Base-by-base conservation (phyloP, 768 basidiomycete genomes). In the Mycena amicta region DNA sequence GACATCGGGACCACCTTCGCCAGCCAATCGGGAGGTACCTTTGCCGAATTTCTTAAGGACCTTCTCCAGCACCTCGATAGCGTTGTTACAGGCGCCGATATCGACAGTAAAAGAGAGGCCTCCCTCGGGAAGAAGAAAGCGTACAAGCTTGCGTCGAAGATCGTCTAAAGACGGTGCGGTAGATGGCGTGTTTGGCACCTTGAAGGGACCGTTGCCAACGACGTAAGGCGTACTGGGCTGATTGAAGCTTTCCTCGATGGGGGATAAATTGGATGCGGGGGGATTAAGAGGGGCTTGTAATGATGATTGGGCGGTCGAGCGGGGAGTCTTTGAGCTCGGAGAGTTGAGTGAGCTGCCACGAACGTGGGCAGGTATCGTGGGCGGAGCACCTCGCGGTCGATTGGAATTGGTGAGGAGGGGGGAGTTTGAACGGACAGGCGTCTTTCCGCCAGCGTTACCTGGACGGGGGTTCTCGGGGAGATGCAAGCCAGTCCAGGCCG, bases 11-110 rank as follows among this genome's bases (percentile, higher is more conserved):
- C 76, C 75, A 28, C 72, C 75, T 51, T 81, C 78, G 2, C 83
- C 83, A 1, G 74, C 59, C 52, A 73, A 76, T 59, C 78, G 78
- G 8, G 74, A 62, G 29, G 75, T 75, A 0, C 81, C 70, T 70
- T 94, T 96, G 45, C 86, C 86, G 64, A 96, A 91, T 73, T 99
- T 99, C 70, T 86, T 91, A 61, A 99, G 76, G 1, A 92, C 95
- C 64, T 89, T 87, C 63, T 93, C 90, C 51, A 98, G 80, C 2
- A 98, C 85, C 66, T 98, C 94, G 2, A 90, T 80, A 8, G 94
- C 95, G 26, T 87, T 88, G 1, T 78, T 79, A 67, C 92, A 95
- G 26, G 91, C 85, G 3, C 86, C 83, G 15, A 94, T 87, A 68
- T 95, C 88, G 59, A 98, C 85, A 1, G 89, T 88, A 55, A 83